Evolutionary conservation across 768 basidiomycete species (phyloP), one percentile per base, ranked within the genome.

Genomic region (Daedaleopsis sinensis): DNA sequence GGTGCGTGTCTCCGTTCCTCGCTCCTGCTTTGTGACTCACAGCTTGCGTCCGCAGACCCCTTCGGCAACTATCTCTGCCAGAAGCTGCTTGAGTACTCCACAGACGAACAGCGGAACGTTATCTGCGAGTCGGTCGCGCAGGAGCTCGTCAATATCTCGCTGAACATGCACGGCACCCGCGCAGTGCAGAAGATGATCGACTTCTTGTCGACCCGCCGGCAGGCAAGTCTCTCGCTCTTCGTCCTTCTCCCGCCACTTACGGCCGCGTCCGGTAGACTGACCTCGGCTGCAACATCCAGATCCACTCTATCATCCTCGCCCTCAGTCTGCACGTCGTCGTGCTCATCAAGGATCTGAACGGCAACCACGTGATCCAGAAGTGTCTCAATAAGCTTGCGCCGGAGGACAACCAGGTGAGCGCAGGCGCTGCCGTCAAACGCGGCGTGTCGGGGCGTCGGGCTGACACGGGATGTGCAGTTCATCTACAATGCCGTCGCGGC

Each of bases 151-250:
- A 94, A 90, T 72, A 98, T 99, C 71, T 97, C 95, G 37, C 82
- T 99, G 64, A 99, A 99, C 78, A 99, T 99, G 97, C 97, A 99
- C 76, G 97, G 97, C 36, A 99, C 97, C 36, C 89, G 97, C 63
- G 97, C 97, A 27, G 97, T 98, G 60, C 97, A 99, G 80, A 98
- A 98, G 81, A 98, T 98, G 96, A 97, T 99, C 65, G 97, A 99
- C 76, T 98, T 97, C 81, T 78, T 99, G 72, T 96, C 96, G 21
- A 94, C 93, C 56, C 88, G 93, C 69, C 82, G 97, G 71, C 94
- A 95, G 91, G 93, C 81, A 79, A 84, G 89, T 85, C 64, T 62
- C 51, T 57, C 70, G 71, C 65, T 63, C 67, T 54, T 60, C 64
- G 67, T 58, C 52, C 66, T 67, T 72, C 67, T 75, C 79, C 75